Percentiles rank a stretch among this genome's conserved stretches.
phyloP scores from a whole-genome alignment of 2,329 filamentous ascomycete genomes.

The Penicillium concentricum region DNA sequence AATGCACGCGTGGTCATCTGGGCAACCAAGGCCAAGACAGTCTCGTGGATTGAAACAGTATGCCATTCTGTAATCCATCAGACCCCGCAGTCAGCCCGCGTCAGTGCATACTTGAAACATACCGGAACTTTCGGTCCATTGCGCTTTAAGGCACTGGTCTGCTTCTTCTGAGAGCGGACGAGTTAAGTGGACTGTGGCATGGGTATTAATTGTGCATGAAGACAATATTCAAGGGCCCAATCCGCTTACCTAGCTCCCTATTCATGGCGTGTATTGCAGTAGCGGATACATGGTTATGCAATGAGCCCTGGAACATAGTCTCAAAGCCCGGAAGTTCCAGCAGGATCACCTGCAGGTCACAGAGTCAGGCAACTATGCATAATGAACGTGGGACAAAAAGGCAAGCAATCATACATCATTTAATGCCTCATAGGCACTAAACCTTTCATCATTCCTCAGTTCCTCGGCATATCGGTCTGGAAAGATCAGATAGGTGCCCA shows the following conservation, averaged over 20 bases:
- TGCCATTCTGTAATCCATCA: neutral
- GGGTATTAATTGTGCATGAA: neutral
- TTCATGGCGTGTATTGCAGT: neutral
- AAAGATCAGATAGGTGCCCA: constrained; percentile 1
- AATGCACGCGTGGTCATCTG: neutral
- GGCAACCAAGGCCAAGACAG: neutral
- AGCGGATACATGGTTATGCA: neutral
- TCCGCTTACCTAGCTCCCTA: neutral
- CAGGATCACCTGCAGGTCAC: neutral
- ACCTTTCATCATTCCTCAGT: constrained; percentile 4
- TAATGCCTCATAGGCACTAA: constrained; percentile 1
- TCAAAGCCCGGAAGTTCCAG: neutral
- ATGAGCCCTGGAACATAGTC: neutral
- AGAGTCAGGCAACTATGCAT: neutral
- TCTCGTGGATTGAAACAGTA: neutral
- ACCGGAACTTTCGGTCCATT: neutral
- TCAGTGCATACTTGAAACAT: neutral
- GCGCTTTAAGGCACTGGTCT: neutral
- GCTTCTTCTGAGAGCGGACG: neutral
- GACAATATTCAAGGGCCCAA: neutral
- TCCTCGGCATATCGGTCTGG: constrained; percentile 1
- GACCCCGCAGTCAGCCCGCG: neutral
- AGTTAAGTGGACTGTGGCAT: neutral
- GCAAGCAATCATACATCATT: neutral
- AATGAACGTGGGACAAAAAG: neutral